Base-by-base conservation (phyloP, 148 eudicot species). In the Heliosperma pusillum region DNA sequence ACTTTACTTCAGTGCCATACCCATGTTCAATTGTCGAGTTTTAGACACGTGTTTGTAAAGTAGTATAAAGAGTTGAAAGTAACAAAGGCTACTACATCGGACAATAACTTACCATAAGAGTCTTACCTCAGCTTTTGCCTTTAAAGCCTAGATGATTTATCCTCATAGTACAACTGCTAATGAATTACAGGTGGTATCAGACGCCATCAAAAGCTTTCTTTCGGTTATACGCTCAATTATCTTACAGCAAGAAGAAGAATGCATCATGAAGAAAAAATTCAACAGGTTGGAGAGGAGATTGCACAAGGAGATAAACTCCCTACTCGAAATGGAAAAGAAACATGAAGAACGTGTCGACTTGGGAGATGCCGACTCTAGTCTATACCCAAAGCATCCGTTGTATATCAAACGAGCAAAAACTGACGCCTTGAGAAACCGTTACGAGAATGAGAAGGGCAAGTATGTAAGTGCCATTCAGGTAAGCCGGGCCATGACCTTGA, bases 171-270 rank as follows among this genome's bases (percentile, higher is more conserved):
- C 30, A 61, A 22, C 27, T 56, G n/a, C n/a, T 70, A 61, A 25
- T 58, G 61, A 44, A 58, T 70, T 61, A 15, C 86, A 91, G 97
- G 88, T 74, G 30, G 90, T 86, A 22, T 77, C 86, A 10, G 95
- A 92, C 62, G 97, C 93, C 69, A 92, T 92, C 15, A 87, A 82
- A 72, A 64, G 84, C 78, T 83, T 90, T 56, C 65, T 90, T n/a
- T 61, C 78, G 47, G 87, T 78, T 50, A 78, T 92, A 79, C 82
- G 85, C 10, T 62, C 91, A 45, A 88, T 92, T 67, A 75, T 86
- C 62, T 17, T 77, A 72, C 92, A 87, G 76, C 95, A 92, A 73
- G 85, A 87, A 69, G 83, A 86, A 78, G 97, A 92, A 83, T 80
- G 78, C 82, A 77, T 45, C 70, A 82, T 83, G 80, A 83, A 77